phyloP scores from a whole-genome alignment of 371 early-diverging fungal genomes.

The Haplosporangium sp. region DNA sequence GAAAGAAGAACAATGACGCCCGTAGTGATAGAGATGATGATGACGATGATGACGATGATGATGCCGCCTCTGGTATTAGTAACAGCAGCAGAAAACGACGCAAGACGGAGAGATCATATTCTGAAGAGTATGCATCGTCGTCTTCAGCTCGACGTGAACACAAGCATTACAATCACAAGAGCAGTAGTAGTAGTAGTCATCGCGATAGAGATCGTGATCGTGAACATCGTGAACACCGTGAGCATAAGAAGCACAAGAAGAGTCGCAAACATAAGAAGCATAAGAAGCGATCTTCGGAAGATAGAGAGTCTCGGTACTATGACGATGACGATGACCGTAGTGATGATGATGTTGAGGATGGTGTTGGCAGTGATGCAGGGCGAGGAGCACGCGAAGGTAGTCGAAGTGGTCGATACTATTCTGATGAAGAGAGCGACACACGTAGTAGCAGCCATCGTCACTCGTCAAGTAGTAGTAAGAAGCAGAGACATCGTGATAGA shows the following conservation, averaged over 20 bases:
- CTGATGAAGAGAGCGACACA: constrained; percentile 16
- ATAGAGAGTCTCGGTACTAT: constrained; percentile 27
- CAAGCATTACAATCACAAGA: constrained; percentile 23
- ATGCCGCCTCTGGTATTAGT: background rate
- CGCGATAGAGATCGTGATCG: constrained; percentile 7
- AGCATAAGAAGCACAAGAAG: constrained; percentile 56
- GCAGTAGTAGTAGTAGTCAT: constrained; percentile 14
- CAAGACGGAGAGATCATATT: constrained; percentile 33
- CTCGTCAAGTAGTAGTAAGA: constrained; percentile 8
- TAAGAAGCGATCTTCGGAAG: constrained; percentile 54
- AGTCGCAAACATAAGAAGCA: constrained; percentile 53
- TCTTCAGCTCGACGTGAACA: constrained; percentile 35
- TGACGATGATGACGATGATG: constrained; percentile 15
- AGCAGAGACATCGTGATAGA: constrained; percentile 21
- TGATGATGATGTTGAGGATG: constrained; percentile 10
- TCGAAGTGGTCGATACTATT: constrained; percentile 12
- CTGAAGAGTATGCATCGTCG: constrained; percentile 46
- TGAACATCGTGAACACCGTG: constrained; percentile 33
- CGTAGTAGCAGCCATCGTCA: constrained; percentile 10
- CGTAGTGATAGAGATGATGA: constrained; percentile 15
- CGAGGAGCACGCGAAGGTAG: constrained; percentile 18
- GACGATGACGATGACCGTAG: constrained; percentile 11
- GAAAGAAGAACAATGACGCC: constrained; percentile 20
- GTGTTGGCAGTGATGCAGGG: constrained; percentile 9
- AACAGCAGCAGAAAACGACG: constrained; percentile 27